Evolutionary conservation across 1,284 basidiomycete genomes (phyloP).

Genomic region (Trichosporon sp.): DNA sequence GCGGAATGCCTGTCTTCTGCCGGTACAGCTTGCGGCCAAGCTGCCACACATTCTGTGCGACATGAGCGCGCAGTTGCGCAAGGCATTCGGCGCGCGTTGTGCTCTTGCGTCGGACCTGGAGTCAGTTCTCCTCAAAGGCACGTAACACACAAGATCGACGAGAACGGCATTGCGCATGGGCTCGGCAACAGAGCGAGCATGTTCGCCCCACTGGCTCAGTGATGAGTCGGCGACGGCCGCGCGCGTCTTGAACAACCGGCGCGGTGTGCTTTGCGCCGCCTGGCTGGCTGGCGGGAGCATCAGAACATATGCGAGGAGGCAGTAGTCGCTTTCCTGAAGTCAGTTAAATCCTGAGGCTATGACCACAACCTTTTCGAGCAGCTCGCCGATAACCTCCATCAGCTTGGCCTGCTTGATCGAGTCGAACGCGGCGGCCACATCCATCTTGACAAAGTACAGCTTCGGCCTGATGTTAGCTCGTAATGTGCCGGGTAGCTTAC

Average conservation of each 20-base stretch:
- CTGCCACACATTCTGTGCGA: slow-evolving; percentile 81
- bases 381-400: slow-evolving; percentile 70
- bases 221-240: slow-evolving; percentile 35
- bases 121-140: background rate
- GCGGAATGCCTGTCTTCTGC: slow-evolving; percentile 90
- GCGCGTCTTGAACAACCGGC: slow-evolving; percentile 46
- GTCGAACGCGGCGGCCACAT: slow-evolving; percentile 95
- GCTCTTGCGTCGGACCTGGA: slow-evolving; percentile 37
- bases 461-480: slow-evolving; percentile 64
- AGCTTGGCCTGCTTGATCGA: slow-evolving; percentile 89
- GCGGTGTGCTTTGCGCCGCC: slow-evolving; percentile 39
- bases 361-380: slow-evolving; percentile 69
- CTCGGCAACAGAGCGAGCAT: slow-evolving; percentile 63
- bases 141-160: slow-evolving; percentile 69
- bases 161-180: slow-evolving; percentile 78
- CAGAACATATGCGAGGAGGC: slow-evolving; percentile 44
- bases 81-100: slow-evolving; percentile 64
- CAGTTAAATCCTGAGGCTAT: background rate
- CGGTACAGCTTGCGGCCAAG: slow-evolving; percentile 53
- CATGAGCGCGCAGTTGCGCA: slow-evolving; percentile 79
- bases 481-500: slow-evolving; percentile 57
- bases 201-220: slow-evolving; percentile 34
- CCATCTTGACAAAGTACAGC: slow-evolving; percentile 93
- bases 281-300: slow-evolving; percentile 49
- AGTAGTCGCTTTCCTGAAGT: slow-evolving; percentile 45